Conservation (phyloP, 2,329 filamentous ascomycete species). For the Trichoderma sp. region DNA sequence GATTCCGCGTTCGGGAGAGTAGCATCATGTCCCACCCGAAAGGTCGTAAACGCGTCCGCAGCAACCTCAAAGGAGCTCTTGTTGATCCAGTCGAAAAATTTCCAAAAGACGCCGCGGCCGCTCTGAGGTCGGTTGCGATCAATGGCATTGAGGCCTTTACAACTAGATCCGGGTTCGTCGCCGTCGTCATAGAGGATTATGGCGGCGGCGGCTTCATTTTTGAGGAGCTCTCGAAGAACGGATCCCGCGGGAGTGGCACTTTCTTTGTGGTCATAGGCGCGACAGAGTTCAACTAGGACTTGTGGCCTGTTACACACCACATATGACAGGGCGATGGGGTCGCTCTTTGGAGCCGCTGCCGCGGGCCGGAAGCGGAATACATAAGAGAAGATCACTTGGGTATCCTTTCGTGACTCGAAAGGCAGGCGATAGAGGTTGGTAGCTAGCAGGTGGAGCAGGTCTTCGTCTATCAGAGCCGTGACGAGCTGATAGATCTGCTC, state of each 20-base stretch:
- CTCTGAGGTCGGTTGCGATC: conserved; percentile 72
- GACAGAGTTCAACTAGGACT: conserved; percentile 82
- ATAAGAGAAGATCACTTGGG: conserved; percentile 92
- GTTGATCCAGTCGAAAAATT: conserved; percentile 96
- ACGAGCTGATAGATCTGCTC: conserved; percentile 87
- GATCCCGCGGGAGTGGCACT: conserved; percentile 89
- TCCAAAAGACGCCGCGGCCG: conserved; percentile 89
- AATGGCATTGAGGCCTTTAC: conserved; percentile 73
- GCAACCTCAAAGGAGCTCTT: conserved; percentile 94
- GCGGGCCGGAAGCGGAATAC: conserved; percentile 84
- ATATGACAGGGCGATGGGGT: conserved; percentile 83
- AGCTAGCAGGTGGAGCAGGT: conserved; percentile 81
- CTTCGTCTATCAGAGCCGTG: conserved; percentile 79
- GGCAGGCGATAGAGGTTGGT: conserved; percentile 79
- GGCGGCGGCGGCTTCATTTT: conserved; percentile 85
- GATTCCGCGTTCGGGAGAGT: background rate
- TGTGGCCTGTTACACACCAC: conserved; percentile 83
- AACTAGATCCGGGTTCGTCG: conserved; percentile 63
- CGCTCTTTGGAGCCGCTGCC: conserved; percentile 62
- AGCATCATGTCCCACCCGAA: conserved; percentile 61
- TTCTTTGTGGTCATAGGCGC: conserved; percentile 84
- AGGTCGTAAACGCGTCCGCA: conserved; percentile 96
- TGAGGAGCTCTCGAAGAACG: conserved; percentile 81
- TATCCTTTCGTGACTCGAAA: conserved; percentile 95
- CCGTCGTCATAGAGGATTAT: conserved; percentile 93